phyloP scores from a whole-genome alignment of 73 alveolate genomes.

The Paramecium primaurelia region DNA sequence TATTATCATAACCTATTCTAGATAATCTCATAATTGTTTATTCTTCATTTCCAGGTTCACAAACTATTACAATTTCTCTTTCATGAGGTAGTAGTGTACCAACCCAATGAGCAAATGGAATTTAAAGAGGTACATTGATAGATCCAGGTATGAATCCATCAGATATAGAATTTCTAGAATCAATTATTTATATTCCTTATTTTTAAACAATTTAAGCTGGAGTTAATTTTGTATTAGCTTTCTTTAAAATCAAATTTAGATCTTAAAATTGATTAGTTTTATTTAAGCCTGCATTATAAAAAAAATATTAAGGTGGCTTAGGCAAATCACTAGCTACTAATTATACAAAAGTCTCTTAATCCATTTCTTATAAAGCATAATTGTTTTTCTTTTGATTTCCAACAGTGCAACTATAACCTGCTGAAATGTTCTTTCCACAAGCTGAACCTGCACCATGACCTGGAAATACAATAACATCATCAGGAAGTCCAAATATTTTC shows the following conservation, averaged over 20 bases:
- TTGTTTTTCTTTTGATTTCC: slow-evolving; percentile 50
- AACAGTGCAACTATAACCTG: slow-evolving; percentile 51
- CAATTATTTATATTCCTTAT: slow-evolving; percentile 5
- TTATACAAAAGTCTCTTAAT: slow-evolving; percentile 30
- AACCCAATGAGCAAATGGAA: slow-evolving; percentile 64
- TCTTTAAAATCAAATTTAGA: neutral
- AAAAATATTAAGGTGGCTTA: slow-evolving; percentile 58
- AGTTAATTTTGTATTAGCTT: neutral
- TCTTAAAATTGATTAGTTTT: slow-evolving; percentile 34
- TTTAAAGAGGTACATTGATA: slow-evolving; percentile 49
- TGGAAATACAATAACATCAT: slow-evolving; percentile 70
- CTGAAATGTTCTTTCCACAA: slow-evolving; percentile 58
- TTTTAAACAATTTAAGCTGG: neutral
- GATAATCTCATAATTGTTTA: slow-evolving; percentile 61
- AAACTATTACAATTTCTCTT: slow-evolving; percentile 29
- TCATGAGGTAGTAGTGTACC: slow-evolving; percentile 57
- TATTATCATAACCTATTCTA: slow-evolving; percentile 63
- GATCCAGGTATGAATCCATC: slow-evolving; percentile 60
- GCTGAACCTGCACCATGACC: slow-evolving; percentile 88
- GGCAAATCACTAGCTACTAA: slow-evolving; percentile 57
- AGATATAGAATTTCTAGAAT: slow-evolving; percentile 44
- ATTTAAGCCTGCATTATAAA: slow-evolving; percentile 60
- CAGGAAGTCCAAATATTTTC: slow-evolving; percentile 68
- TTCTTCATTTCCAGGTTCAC: slow-evolving; percentile 61
- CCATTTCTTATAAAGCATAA: slow-evolving; percentile 57